Evolutionary conservation across 202 grass and related monocot species (phyloP).

Genomic region (Brachypodium distachyon): DNA sequence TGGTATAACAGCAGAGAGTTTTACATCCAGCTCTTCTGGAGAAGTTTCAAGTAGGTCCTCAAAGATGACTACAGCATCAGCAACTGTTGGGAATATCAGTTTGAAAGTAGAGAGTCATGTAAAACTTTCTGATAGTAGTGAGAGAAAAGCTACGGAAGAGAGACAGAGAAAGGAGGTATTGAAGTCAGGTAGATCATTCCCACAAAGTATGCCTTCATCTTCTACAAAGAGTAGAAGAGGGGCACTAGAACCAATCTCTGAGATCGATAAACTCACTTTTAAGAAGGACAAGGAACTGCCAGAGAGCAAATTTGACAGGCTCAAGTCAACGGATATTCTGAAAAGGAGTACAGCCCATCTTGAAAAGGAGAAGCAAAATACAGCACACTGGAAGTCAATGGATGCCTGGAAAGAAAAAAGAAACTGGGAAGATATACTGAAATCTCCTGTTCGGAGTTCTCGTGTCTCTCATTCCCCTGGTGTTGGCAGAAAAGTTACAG

Average conservation of each 20-base stretch:
- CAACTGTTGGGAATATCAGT: conserved; percentile 47
- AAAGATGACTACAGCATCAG: conserved; percentile 38
- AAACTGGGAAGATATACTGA: conserved; percentile 99
- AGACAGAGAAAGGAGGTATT: conserved; percentile 49
- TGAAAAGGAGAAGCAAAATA: conserved; percentile 68
- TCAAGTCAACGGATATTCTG: conserved; percentile 32
- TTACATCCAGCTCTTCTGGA: conserved; percentile 42
- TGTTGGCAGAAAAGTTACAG: conserved; percentile 68
- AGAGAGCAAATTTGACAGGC: conserved; percentile 62
- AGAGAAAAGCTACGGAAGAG: conserved; percentile 39
- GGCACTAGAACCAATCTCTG: conserved; percentile 63
- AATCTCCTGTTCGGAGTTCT: conserved; percentile 68
- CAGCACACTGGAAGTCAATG: conserved; percentile 72
- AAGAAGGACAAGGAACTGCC: conserved; percentile 54
- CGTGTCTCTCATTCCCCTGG: conserved; percentile 79
- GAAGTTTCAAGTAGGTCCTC: conserved; percentile 24
- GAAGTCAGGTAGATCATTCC: conserved; percentile 37
- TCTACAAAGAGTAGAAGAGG: conserved; percentile 63
- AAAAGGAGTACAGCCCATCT: conserved; percentile 33
- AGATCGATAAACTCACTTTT: conserved; percentile 52
- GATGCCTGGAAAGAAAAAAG: conserved; percentile 99
- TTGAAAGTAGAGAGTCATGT: conserved; percentile 62
- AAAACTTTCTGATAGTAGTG: conserved; percentile 33
- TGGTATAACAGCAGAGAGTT: conserved; percentile 39
- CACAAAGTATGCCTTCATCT: conserved; percentile 30